These are phyloP conservation scores for Saturnispora sanitii DNA, from an alignment of 805 yeast species.

Conservation along the genomic window DNA sequence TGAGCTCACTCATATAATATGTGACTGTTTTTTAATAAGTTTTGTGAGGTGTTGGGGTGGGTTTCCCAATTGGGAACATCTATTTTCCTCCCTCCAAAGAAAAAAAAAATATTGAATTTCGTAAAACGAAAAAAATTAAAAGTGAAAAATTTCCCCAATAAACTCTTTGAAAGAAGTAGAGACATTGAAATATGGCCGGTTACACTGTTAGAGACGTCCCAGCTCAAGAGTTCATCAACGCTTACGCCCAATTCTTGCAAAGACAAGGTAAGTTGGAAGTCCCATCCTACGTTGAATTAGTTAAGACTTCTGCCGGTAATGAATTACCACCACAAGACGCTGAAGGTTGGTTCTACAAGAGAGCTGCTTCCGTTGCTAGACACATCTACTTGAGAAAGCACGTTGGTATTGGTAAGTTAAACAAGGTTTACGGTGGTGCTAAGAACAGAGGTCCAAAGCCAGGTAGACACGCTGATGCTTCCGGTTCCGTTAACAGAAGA, in stretches of 20 bases:
- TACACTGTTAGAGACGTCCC: constrained; percentile 99
- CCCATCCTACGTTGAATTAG: constrained; percentile 99
- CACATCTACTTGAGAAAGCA: constrained; percentile 99
- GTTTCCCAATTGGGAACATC: not conserved
- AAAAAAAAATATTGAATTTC: too few relatives aligned
- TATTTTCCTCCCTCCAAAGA: not conserved
- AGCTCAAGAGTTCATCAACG: constrained; percentile 99
- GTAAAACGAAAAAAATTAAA: constrained; percentile 6
- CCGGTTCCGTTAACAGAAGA: constrained; percentile 98
- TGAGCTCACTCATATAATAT: too few relatives aligned
- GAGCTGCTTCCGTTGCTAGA: constrained; percentile 99
- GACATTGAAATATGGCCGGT: constrained; percentile 63
- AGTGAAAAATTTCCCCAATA: not conserved
- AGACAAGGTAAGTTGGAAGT: constrained; percentile 99
- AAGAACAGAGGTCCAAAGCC: constrained; percentile 99
- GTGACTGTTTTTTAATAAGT: not conserved
- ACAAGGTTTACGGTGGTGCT: constrained; percentile 99
- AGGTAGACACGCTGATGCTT: constrained; percentile 96
- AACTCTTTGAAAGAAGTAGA: not conserved
- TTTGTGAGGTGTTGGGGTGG: not conserved
- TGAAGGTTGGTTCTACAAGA: constrained; percentile 99
- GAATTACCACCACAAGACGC: constrained; percentile 99
- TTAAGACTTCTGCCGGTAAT: constrained; percentile 97
- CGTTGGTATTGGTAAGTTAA: constrained; percentile 98
- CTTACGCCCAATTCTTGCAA: constrained; percentile 99